Evolutionary conservation across 176 grass and related monocot genomes (phyloP), one percentile per base, ranked within the genome.

Genomic region (Lolium multiflorum): DNA sequence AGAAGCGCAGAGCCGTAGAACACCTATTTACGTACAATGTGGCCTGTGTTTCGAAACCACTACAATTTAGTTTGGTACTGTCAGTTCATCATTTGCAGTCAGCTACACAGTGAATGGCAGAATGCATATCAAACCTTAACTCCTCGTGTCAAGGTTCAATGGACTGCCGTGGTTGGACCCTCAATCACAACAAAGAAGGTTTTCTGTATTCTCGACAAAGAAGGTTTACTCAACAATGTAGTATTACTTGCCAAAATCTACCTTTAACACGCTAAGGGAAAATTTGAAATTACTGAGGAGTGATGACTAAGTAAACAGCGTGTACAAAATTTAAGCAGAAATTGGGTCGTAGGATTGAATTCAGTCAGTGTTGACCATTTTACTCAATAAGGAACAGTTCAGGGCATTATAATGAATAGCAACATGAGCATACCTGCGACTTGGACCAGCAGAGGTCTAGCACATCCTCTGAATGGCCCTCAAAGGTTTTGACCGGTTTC

Each of bases 371-470:
- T 78, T 70, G 21, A 39, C 61, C 65, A 28, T 78, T 31, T 59
- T 87, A 79, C 39, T 38, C 2, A 0, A 58, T 35, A 82, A 81
- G 50, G 15, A 86, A 4, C 13, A 82, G 74, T 54, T 56, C 44
- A 41, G n/a, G 13, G 41, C 25, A 44, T 72, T 17, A 71, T 17
- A 71, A 86, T 18, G 26, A 81, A 46, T 9, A 77, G 39, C 31
- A 73, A 50, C 3, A 16, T 56, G 51, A 56, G 18, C 56, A 82
- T 91, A 99, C 97, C 94, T 93, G 90, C 64, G 92, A 96, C 84
- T 96, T 95, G 62, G 97, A 99, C 97, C 97, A 99, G 46, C 92
- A 94, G 69, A 99, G 97, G 83, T 99, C 97, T 38, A 99, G 97
- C 60, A 99, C 94, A 87, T 99, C 97, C 57, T 91, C 73, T 39